Percentiles rank a stretch among this genome's conserved stretches.
These are phyloP conservation scores for Alternaria sp. DNA, from an alignment of 2,329 filamentous ascomycete species.

Conservation along the genomic window DNA sequence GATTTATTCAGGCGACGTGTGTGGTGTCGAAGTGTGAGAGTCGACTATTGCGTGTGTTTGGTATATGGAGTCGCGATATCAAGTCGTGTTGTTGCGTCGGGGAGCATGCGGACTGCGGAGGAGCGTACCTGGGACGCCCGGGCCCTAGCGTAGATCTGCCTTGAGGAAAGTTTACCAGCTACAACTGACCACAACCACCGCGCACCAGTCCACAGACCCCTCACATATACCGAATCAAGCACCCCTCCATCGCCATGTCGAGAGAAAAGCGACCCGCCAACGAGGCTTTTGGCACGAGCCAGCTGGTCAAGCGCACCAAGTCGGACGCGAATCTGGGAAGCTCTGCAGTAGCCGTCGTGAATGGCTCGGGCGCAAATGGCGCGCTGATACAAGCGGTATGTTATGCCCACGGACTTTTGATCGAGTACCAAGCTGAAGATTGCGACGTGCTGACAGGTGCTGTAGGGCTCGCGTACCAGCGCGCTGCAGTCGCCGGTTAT, in stretches of 20 bases:
- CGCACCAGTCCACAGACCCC: constrained; percentile 5
- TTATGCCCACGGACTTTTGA: constrained; percentile 52
- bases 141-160: constrained; percentile 20
- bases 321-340: constrained; percentile 63
- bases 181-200: constrained; percentile 3
- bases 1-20: not conserved
- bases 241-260: constrained; percentile 66
- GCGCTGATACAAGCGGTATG: constrained; percentile 71
- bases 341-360: constrained; percentile 64
- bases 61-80: constrained; percentile 8
- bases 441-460: constrained; percentile 39
- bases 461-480: constrained; percentile 78
- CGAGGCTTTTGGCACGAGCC: constrained; percentile 77
- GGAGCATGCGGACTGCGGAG: constrained; percentile 20
- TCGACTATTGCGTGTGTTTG: not conserved
- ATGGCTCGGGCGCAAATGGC: constrained; percentile 63
- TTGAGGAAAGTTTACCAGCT: constrained; percentile 28
- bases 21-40: not conserved
- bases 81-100: constrained; percentile 21
- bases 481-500: constrained; percentile 88
- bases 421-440: constrained; percentile 35
- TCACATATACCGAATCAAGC: not conserved
- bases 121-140: constrained; percentile 10
- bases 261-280: constrained; percentile 91
- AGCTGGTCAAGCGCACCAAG: constrained; percentile 90